Base-by-base conservation (phyloP, 2,329 filamentous ascomycete species). In the Pseudogymnoascus sp. region DNA sequence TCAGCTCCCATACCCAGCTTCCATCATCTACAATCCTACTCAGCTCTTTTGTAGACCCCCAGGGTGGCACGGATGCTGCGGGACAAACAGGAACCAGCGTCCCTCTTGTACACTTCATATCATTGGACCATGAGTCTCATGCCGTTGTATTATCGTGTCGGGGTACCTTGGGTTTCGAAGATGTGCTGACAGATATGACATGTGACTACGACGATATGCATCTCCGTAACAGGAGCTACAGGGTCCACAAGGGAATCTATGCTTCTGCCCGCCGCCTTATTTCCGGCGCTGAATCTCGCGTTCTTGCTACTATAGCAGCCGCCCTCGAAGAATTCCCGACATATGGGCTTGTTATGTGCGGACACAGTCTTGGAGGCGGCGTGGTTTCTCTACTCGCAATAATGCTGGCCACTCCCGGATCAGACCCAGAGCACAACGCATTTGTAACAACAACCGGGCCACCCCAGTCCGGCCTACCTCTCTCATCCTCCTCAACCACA, bases 1-100 rank as follows among this genome's bases (percentile, higher is more conserved):
- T 88, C 69, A 83, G 83, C 0, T 81, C 82, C 57, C 86, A 88
- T 70, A 87, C 86, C 0, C 80, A 83, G 59, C 79, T 84, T 0
- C 78, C 82, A 2, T 76, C 83, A 0, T 78, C 80, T 42, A 86
- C 81, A 61, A 82, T 89, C 53, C 76, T 84, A 8, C 72, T 84
- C 3, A 83, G 82, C 0, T 84, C 82, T 0, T 83, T 80, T 66
- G 77, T 82, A 35, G 82, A 84, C 67, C 78, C 80, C n/a, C 78
- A 79, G 60, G 82, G 82, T 33, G 80, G 80, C 8, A 77, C 79
- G 7, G 82, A 82, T 66, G 73, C 77, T 35, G 76, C 76, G 61
- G 81, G 81, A 7, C 75, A 80, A 61, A 82, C 77, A 38, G 77
- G 78, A 65, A 80, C 77, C 15, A 80, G 80, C 0, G 79, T 83